Evolutionary conservation across 805 yeast genomes (phyloP).

Genomic region (Nakazawaea pomicola): DNA sequence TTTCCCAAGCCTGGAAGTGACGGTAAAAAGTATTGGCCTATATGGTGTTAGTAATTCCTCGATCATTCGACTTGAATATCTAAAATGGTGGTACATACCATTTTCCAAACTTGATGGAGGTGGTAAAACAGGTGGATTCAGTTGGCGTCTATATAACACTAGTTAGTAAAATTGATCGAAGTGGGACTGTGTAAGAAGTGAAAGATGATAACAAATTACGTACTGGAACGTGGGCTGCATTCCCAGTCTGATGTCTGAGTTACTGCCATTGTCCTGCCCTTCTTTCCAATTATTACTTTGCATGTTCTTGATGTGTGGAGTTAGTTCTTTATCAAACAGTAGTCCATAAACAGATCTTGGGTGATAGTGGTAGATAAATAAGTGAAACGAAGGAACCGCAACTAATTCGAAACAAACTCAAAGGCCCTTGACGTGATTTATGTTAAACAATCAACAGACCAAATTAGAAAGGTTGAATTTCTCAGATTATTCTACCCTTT

Average conservation of each 20-base stretch:
- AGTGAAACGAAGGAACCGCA: too few species aligned
- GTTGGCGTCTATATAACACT: constrained; percentile 41
- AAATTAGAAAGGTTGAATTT: too few species aligned
- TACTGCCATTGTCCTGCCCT: background rate
- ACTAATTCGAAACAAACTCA: too few species aligned
- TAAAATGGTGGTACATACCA: constrained; percentile 36
- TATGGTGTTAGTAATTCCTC: constrained; percentile 3
- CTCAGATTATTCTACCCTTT: too few species aligned
- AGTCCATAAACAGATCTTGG: constrained; percentile 7
- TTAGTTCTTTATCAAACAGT: background rate
- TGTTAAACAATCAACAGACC: too few species aligned
- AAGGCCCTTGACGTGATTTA: too few species aligned
- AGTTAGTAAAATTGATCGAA: background rate
- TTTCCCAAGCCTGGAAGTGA: constrained; percentile 45
- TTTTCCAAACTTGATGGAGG: constrained; percentile 49
- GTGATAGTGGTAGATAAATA: too few species aligned
- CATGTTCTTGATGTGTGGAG: constrained; percentile 3
- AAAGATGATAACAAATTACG: too few species aligned
- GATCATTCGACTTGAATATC: too few species aligned
- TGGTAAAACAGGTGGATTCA: constrained; percentile 45
- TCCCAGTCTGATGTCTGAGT: constrained; percentile 21
- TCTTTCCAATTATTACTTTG: constrained; percentile 18
- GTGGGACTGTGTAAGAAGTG: background rate
- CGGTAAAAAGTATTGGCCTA: constrained; percentile 37
- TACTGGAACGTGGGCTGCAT: constrained; percentile 25